A percentile compares a stretch with the other conserved stretches of the same genome.
Evolutionary conservation across 148 eudicot species (phyloP).

Genomic region (Rhododendron mucronatum): DNA sequence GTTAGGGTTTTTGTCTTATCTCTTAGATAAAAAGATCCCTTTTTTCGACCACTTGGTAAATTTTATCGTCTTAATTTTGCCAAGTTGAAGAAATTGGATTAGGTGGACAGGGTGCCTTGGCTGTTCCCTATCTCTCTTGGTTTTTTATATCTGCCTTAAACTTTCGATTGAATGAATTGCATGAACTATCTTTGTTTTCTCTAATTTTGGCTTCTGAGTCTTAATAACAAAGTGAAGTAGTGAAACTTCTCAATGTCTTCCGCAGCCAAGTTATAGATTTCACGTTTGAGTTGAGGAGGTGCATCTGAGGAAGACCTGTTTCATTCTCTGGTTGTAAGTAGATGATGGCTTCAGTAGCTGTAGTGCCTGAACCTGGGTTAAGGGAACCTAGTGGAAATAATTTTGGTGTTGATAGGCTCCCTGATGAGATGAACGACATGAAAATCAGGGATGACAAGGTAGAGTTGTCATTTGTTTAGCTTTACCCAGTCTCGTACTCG

Average conservation of each 20-base stretch:
- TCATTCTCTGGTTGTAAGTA: background rate
- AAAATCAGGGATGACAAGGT: constrained; percentile 77
- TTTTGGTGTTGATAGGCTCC: constrained; percentile 45
- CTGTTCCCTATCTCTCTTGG: background rate
- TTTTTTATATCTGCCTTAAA: background rate
- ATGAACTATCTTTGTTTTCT: background rate
- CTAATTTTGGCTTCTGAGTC: background rate
- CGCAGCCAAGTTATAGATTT: background rate
- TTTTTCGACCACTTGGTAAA: background rate
- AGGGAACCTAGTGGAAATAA: constrained; percentile 37
- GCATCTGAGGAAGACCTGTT: background rate
- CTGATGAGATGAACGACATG: constrained; percentile 65
- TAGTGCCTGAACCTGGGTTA: constrained; percentile 40
- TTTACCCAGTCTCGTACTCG: background rate
- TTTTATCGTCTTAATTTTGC: background rate
- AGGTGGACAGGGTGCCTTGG: background rate
- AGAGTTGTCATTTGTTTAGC: background rate
- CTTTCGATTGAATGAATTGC: background rate
- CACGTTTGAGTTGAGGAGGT: background rate
- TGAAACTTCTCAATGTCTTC: background rate
- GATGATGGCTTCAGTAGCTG: constrained; percentile 59
- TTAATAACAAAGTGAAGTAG: background rate
- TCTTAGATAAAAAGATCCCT: background rate
- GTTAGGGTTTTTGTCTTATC: background rate
- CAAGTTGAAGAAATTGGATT: background rate